Evolutionary conservation across 176 grass and related monocot genomes (phyloP), one percentile per base, ranked within the genome.

Genomic region (Canna indica): DNA sequence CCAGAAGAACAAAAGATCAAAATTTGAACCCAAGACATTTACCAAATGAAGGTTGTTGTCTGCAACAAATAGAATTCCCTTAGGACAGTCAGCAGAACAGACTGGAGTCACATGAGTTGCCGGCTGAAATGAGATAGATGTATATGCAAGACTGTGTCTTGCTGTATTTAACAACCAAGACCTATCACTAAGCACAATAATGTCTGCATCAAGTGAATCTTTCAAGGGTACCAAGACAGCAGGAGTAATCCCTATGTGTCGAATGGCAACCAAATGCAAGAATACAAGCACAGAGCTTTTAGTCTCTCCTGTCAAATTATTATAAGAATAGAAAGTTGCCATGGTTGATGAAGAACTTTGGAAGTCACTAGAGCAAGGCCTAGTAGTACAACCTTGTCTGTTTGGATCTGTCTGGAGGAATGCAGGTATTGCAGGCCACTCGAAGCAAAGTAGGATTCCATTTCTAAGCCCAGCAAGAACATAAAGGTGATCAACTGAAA

Each of bases 41-140:
- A 97, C 94, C 89, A 97, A 85, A 83, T 97, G 82, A 77, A 97
- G 83, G 72, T 86, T 90, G 85, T 81, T 97, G 73, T 97, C 94
- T 39, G 94, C 80, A 73, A 97, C 89, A 87, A 97, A 97, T 47
- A 97, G 79, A 68, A 97, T 76, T 78, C 89, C 94, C 29, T 74
- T 90, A 47, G 94, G 94, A 66, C 88, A 97, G 64, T 97, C 94
- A 71, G 69, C 35, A 72, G 85, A 97, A 52, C 84, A 86, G 26
- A 97, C 94, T 7, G 94, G 86, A 0, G 84, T 92, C 63, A 97
- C 94, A 85, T 97, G 89, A 76, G 94, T 88, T 25, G 94, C 89
- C 78, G 88, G 78, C 65, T 90, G 80, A 90, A 92, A 97, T 24
- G 94, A 90, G 67, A 97, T 85, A 39, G 94, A 97, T 22, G 94